Evolutionary conservation across 1,284 basidiomycete species (phyloP).

Genomic region (Macrocystidia cucumis): DNA sequence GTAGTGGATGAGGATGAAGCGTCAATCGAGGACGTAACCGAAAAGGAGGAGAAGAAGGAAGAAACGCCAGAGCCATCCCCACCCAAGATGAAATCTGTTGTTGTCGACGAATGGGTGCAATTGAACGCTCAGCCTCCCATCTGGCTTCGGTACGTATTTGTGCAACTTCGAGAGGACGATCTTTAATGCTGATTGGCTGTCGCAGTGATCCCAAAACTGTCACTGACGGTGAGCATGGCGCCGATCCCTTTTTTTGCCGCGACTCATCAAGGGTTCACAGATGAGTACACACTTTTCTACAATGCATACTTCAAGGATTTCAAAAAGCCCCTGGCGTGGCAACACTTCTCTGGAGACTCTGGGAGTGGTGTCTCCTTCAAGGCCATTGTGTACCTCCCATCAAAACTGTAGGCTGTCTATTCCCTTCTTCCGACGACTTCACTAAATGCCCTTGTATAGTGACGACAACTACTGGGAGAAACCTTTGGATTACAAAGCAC

Average conservation of each 20-base stretch:
- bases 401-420: constrained; percentile 47
- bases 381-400: constrained; percentile 79
- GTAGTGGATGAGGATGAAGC: constrained; percentile 45
- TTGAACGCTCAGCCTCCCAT: constrained; percentile 85
- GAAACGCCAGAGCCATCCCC: constrained; percentile 38
- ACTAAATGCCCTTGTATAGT: constrained; percentile 22
- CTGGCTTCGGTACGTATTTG: constrained; percentile 73
- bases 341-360: constrained; percentile 90
- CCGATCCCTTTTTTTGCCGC: neutral
- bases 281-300: constrained; percentile 82
- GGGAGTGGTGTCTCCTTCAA: constrained; percentile 83
- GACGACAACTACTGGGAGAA: constrained; percentile 75
- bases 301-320: constrained; percentile 80
- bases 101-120: constrained; percentile 71
- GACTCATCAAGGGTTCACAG: constrained; percentile 15
- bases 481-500: constrained; percentile 44
- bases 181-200: neutral
- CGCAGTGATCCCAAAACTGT: constrained; percentile 76
- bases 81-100: constrained; percentile 54
- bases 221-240: constrained; percentile 43
- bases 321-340: constrained; percentile 72
- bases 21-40: constrained; percentile 42
- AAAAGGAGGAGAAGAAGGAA: constrained; percentile 37
- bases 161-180: neutral
- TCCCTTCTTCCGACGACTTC: constrained; percentile 2